Evolutionary conservation across 2,329 filamentous ascomycete species (phyloP).

Genomic region (Fusarium annulatum): DNA sequence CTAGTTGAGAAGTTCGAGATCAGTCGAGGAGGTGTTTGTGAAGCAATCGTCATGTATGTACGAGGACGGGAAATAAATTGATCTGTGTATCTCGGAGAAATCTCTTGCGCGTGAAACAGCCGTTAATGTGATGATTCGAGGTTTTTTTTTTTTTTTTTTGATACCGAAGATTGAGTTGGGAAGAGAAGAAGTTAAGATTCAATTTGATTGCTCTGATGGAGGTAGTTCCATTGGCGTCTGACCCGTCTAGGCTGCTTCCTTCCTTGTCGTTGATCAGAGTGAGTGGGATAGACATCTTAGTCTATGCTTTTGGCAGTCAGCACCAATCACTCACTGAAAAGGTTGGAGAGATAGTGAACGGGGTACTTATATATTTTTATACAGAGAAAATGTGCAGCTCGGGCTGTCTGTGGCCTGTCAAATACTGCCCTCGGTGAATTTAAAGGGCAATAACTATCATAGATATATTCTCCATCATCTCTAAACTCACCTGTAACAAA

Average conservation of each 20-base stretch:
- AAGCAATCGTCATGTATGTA: constrained; percentile 9
- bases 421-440: not conserved
- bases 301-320: not conserved
- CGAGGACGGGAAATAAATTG: constrained; percentile 28
- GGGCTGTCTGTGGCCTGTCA: not conserved
- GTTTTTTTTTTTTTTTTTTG: not conserved
- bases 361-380: no score
- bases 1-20: not conserved
- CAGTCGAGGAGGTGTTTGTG: not conserved
- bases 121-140: no score
- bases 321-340: not conserved
- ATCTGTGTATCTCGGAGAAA: constrained; percentile 10
- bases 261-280: not conserved
- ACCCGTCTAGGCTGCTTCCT: not conserved
- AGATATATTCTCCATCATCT: not conserved
- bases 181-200: not conserved
- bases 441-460: not conserved
- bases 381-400: no score
- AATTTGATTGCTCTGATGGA: not conserved
- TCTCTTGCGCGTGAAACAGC: not conserved
- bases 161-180: not conserved
- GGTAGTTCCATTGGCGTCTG: not conserved
- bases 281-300: not conserved
- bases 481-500: constrained; percentile 1
- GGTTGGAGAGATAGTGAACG: not conserved